Percentiles rank a stretch among this genome's conserved stretches.
Conservation (phyloP, 441 rosid species). For the Breynia disticha region DNA sequence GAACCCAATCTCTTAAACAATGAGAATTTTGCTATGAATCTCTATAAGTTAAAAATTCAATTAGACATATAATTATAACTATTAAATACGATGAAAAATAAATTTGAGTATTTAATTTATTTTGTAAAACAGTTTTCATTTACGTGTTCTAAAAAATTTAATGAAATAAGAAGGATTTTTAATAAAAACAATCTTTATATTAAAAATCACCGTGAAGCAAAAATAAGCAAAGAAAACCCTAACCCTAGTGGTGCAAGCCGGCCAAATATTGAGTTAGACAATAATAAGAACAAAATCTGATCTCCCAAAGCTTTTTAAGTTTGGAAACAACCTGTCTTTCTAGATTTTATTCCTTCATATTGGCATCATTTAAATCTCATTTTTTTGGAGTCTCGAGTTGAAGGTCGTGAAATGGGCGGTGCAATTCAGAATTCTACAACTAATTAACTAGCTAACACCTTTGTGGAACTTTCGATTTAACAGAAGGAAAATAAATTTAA, state of each 20-base stretch:
- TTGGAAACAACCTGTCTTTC: not conserved
- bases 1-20: too few species aligned
- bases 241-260: conserved; percentile 5
- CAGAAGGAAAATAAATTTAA: not conserved
- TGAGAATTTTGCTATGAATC: too few species aligned
- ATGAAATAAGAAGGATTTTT: too few species aligned
- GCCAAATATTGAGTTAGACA: not conserved
- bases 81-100: too few species aligned
- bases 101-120: too few species aligned
- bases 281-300: conserved; percentile 23
- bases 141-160: not conserved
- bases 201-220: not conserved
- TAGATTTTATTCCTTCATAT: conserved; percentile 22
- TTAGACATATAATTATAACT: too few species aligned
- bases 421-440: conserved; percentile 7
- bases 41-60: too few species aligned
- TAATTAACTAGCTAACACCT: not conserved
- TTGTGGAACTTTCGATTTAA: not conserved
- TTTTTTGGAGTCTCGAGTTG: not conserved
- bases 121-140: too few species aligned
- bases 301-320: conserved; percentile 8
- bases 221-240: not conserved
- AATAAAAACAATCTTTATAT: too few species aligned
- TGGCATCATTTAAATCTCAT: not conserved
- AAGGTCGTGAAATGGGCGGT: conserved; percentile 39